phyloP scores from a whole-genome alignment of 345 rosid genomes.

The Iberis pinnata region DNA sequence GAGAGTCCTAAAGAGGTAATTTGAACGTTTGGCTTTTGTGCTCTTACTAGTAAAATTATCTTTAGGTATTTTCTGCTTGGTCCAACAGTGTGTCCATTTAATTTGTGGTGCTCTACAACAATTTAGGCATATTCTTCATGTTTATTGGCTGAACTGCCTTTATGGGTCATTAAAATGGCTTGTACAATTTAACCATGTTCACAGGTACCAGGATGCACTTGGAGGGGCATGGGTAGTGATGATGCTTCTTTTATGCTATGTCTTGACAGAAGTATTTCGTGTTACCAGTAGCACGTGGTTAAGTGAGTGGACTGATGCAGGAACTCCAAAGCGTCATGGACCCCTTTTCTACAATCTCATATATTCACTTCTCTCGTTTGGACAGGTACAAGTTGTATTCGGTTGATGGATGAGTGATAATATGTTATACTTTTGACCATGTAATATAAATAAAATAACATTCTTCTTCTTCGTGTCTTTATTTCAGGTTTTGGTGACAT shows the following conservation, averaged over 20 bases:
- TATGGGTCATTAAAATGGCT: conserved; percentile 10
- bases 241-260: conserved; percentile 66
- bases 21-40: conserved; percentile 3
- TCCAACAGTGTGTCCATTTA: neutral
- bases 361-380: conserved; percentile 63
- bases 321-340: conserved; percentile 42
- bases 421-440: neutral
- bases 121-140: conserved; percentile 1
- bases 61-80: neutral
- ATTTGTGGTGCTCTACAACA: conserved; percentile 1
- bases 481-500: conserved; percentile 73
- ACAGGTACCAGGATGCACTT: conserved; percentile 88
- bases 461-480: conserved; percentile 5
- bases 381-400: conserved; percentile 61
- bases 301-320: conserved; percentile 90
- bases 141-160: conserved; percentile 11
- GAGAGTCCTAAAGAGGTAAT: conserved; percentile 72
- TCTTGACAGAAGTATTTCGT: conserved; percentile 71
- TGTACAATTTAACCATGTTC: conserved; percentile 16
- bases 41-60: conserved; percentile 1
- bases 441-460: conserved; percentile 3
- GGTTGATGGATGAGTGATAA: conserved; percentile 5
- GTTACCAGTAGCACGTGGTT: conserved; percentile 95
- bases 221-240: conserved; percentile 95
- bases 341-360: conserved; percentile 67